Conservation (phyloP, 164 flowering plant species). For the Kingdonia uniflora region DNA sequence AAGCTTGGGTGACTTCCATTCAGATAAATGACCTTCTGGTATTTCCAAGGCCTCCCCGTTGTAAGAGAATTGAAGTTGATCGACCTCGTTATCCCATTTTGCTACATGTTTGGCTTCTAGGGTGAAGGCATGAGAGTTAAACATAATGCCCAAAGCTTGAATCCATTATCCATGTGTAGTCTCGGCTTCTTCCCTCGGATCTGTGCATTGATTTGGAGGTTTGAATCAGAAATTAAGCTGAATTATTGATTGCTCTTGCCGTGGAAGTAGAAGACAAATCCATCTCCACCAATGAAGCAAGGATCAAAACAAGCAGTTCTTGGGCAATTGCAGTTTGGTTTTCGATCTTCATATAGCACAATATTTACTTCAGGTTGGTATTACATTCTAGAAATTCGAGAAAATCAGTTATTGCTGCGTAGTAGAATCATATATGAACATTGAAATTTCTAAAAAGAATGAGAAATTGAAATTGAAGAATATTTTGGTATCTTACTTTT, state of each 20-base stretch:
- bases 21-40: constrained; percentile 26
- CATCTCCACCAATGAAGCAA: constrained; percentile 65
- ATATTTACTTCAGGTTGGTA: too few relatives aligned
- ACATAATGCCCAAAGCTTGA: constrained; percentile 62
- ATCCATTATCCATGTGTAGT: constrained; percentile 81
- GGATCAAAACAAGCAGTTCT: constrained; percentile 81
- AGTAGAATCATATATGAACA: too few relatives aligned
- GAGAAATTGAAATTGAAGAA: too few relatives aligned
- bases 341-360: constrained; percentile 21
- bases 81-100: constrained; percentile 40
- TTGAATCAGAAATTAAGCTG: constrained; percentile 44
- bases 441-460: too few relatives aligned
- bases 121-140: constrained; percentile 34
- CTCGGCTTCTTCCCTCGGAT: constrained; percentile 48
- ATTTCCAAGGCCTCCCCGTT: constrained; percentile 28
- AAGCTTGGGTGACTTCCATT: constrained; percentile 32
- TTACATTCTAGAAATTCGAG: too few relatives aligned
- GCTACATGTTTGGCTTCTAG: constrained; percentile 35
- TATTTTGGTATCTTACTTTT: constrained; percentile 22
- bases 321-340: constrained; percentile 50
- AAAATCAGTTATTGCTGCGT: too few relatives aligned
- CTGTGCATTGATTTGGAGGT: constrained; percentile 39
- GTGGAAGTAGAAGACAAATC: constrained; percentile 71
- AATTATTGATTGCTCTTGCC: constrained; percentile 55
- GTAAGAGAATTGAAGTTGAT: constrained; percentile 43